Base-by-base conservation (phyloP, 78 protist genomes). In the Chrysochromulina tobinii region DNA sequence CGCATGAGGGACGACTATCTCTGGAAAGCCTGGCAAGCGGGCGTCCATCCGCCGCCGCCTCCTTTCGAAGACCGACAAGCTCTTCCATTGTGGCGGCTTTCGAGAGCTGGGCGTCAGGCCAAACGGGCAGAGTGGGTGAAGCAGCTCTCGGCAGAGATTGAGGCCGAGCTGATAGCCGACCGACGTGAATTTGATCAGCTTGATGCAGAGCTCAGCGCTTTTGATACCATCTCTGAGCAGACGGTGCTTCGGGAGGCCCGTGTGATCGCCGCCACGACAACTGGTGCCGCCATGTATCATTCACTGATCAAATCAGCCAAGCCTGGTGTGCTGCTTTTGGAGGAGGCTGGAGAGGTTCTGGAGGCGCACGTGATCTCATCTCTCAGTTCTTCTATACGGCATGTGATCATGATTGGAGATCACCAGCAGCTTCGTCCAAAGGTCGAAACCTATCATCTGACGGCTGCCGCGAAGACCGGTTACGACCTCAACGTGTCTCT, bases 311-410 rank as follows among this genome's bases (percentile, higher is more conserved):
- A 64, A 3, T 15, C 8, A 48, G 55, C 61, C 27, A 1, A 18
- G 38, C 15, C 58, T 4, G 81, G 81, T 11, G 91, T 66, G 27
- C 55, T 64, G n/a, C 1, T 67, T 4, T 12, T 90, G 15, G 88
- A 92, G 88, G 94, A 92, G 90, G 94, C 94, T 0, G 94, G 86
- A 17, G 94, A 92, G 84, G 68, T 92, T 5, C 68, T 92, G 23
- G 94, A 92, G 86, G 89, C 90, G 15, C 94, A 83, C 66, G 58
- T 59, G 7, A 61, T 92, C n/a, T 7, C 93, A 55, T 3, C 90
- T 48, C 0, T 92, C 53, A 8, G n/a, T 14, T 5, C 21, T 38
- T 4, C 53, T 64, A 48, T 67, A 11, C 14, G 85, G 75, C 93
- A 91, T 17, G 48, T 85, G 15, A 85, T 92, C 81, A 61, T 58